Base-by-base conservation (phyloP, 2,329 filamentous ascomycete genomes). In the Bipolaris victoriae region DNA sequence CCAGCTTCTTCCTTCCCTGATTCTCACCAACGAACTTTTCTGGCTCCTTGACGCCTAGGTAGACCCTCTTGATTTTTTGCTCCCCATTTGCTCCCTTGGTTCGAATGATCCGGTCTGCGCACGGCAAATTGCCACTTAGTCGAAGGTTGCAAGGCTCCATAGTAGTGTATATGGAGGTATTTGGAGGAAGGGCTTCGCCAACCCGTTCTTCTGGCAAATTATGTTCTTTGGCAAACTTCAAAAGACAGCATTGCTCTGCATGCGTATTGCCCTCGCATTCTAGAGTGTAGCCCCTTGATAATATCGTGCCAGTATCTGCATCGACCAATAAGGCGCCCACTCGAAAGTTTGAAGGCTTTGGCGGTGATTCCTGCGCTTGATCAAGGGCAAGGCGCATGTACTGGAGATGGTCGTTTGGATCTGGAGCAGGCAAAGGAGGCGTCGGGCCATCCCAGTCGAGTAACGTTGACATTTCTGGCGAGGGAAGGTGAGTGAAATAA, bases 251-350 rank as follows among this genome's bases (percentile, higher is more conserved):
- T 79, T 99, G 92, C 74, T 99, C 95, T 3, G 95, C 95, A 72
- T 99, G 95, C 0, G 95, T 98, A 79, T 99, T 99, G 40, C 94
- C 95, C 0, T 87, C 83, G 3, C 93, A 86, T 77, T 99, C 94
- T 57, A 97, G 84, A 0, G 95, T 97, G 79, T 94, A 98, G 52
- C 95, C 94, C 1, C 91, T 90, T 0, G 90, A 86, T 26, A 96
- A 82, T 56, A 96, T 81, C 24, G 78, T 73, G 66, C 87, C 83
- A 35, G 80, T 82, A 40, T 78, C 77, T 13, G 81, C 74, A 56
- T 87, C 82, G 18, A 95, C 83, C 37, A 98, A 83, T n/a, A 97
- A 77, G n/a, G 95, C 95, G 40, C 95, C 95, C 20, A 99, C 93
- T 58, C 94, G 87, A 80, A 92, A 99, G 76, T 98, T 98, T 49